phyloP scores from a whole-genome alignment of 495 filamentous ascomycete species.

The Trichoderma asperelloides region DNA sequence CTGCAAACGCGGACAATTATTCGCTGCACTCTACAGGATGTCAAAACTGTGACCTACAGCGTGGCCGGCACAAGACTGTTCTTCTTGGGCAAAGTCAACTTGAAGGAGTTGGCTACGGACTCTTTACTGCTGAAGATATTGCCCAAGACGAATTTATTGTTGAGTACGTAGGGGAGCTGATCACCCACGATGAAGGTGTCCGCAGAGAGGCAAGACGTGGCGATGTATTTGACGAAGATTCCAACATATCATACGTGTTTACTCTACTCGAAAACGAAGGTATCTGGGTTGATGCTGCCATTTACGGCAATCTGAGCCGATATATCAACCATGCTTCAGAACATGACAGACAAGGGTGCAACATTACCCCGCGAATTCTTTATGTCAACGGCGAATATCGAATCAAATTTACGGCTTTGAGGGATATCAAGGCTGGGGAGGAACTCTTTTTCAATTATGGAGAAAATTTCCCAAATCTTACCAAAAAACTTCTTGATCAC shows the following conservation, averaged over 20 bases:
- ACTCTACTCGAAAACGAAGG: constrained; percentile 48
- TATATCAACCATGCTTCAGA: constrained; percentile 60
- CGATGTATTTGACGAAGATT: constrained; percentile 53
- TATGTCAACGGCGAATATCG: constrained; percentile 57
- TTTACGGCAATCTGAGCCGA: constrained; percentile 46
- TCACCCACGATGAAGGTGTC: constrained; percentile 54
- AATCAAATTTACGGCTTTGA: constrained; percentile 55
- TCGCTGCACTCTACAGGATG: constrained; percentile 41
- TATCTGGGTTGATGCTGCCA: constrained; percentile 43
- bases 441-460: constrained; percentile 68
- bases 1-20: constrained; percentile 47
- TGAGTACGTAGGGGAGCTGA: constrained; percentile 66
- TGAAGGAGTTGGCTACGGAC: constrained; percentile 51
- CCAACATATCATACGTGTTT: constrained; percentile 56
- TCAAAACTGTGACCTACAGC: constrained; percentile 54
- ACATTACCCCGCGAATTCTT: constrained; percentile 47
- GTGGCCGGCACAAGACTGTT: constrained; percentile 48
- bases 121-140: constrained; percentile 55
- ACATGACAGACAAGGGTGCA: constrained; percentile 38
- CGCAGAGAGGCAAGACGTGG: constrained; percentile 46
- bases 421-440: constrained; percentile 51
- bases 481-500: neutral
- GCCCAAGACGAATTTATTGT: constrained; percentile 53
- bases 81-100: constrained; percentile 53
- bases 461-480: constrained; percentile 37